A percentile compares a stretch with the other conserved stretches of the same genome.
Conservation (phyloP, 495 filamentous ascomycete genomes). For the Rhypophila decipiens region DNA sequence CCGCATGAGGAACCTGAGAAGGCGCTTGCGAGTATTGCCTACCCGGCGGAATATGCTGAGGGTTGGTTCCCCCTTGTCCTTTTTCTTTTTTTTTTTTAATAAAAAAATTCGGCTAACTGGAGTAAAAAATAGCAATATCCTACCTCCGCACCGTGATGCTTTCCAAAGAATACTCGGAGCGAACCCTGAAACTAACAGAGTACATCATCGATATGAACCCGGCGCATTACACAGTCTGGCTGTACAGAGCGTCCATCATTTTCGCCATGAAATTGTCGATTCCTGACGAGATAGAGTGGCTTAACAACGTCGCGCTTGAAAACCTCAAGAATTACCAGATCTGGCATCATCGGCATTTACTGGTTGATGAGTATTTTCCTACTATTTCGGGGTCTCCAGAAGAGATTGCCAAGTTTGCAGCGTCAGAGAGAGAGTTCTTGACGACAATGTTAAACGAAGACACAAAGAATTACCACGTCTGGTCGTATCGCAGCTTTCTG, state of each 20-base stretch:
- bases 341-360: slow-evolving; percentile 90
- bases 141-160: slow-evolving; percentile 95
- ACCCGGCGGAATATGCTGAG: slow-evolving; percentile 78
- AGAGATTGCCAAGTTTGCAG: slow-evolving; percentile 29
- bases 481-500: slow-evolving; percentile 92
- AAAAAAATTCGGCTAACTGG: not conserved
- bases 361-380: slow-evolving; percentile 63
- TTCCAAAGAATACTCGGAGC: slow-evolving; percentile 69
- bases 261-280: slow-evolving; percentile 61
- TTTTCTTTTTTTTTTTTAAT: not conserved
- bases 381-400: slow-evolving; percentile 34
- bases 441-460: slow-evolving; percentile 75
- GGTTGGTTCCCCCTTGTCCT: slow-evolving; percentile 42
- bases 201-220: slow-evolving; percentile 89
- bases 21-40: slow-evolving; percentile 83
- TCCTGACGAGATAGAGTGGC: slow-evolving; percentile 68
- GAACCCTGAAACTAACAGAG: slow-evolving; percentile 76
- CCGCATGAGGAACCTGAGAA: slow-evolving; percentile 72
- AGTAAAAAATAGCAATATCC: slow-evolving; percentile 45
- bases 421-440: slow-evolving; percentile 67
- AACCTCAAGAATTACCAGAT: slow-evolving; percentile 98
- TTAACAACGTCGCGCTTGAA: slow-evolving; percentile 72
- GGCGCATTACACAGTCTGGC: slow-evolving; percentile 97
- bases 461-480: slow-evolving; percentile 97
- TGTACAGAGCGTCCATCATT: slow-evolving; percentile 79